Evolutionary conservation across 495 filamentous ascomycete genomes (phyloP).

Genomic region (Penicillium goetzii): DNA sequence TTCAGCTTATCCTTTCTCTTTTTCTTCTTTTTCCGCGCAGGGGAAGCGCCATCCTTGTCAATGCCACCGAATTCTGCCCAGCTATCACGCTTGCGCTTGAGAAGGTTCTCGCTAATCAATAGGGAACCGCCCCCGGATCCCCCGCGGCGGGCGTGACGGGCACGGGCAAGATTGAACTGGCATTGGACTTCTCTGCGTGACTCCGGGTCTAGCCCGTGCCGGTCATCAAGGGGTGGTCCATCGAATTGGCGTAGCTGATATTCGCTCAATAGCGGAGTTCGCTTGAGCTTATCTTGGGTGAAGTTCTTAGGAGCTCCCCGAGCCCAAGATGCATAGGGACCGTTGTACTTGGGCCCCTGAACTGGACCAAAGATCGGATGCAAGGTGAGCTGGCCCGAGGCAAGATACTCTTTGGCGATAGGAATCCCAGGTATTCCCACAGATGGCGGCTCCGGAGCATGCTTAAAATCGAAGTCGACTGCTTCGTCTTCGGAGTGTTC

Average conservation of each 20-base stretch:
- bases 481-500: conserved; percentile 33
- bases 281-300: conserved; percentile 21
- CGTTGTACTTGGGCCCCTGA: conserved; percentile 49
- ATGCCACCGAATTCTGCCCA: not conserved
- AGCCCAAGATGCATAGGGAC: conserved; percentile 51
- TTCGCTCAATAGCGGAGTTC: conserved; percentile 27
- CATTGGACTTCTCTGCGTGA: conserved; percentile 23
- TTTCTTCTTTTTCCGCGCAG: conserved; percentile 11
- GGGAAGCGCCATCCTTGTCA: conserved; percentile 22
- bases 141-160: conserved; percentile 31
- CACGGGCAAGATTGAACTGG: conserved; percentile 30
- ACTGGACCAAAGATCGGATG: conserved; percentile 50
- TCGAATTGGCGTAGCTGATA: conserved; percentile 38
- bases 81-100: conserved; percentile 1
- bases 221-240: conserved; percentile 25
- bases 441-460: conserved; percentile 20
- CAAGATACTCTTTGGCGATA: conserved; percentile 35
- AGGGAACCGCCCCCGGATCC: conserved; percentile 24
- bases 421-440: conserved; percentile 31
- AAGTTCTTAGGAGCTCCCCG: conserved; percentile 25
- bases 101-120: conserved; percentile 17
- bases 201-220: conserved; percentile 28
- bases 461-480: conserved; percentile 27
- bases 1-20: conserved; percentile 10
- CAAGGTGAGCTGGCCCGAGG: conserved; percentile 40